Base-by-base conservation (phyloP, 1,284 basidiomycete species). In the Laetiporus sulphureus region DNA sequence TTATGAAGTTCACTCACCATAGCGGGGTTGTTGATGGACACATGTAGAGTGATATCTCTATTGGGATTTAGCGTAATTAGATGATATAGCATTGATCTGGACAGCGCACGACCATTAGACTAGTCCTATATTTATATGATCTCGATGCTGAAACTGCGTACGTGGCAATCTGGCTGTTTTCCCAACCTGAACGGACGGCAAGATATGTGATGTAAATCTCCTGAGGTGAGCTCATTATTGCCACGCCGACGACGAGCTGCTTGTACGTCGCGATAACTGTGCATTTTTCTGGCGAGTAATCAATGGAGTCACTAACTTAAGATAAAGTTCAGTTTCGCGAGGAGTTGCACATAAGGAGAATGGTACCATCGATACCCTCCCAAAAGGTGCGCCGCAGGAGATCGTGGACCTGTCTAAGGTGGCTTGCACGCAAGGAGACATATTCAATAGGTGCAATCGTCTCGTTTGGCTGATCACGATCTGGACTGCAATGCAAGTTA, bases 201-300 rank as follows among this genome's bases (percentile, higher is more conserved):
- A 89, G 69, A 49, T 86, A 89, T 4, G 83, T 87, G 42, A 89
- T 83, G 52, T 89, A 88, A 2, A 82, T 79, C 56, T 86, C 82
- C 41, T 74, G 73, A 0, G 85, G 85, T n/a, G 82, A 86, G 57
- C 79, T 85, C 40, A 87, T 61, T 42, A 88, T 73, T 0, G 80
- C 83, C 11, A 74, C 73, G n/a, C 85, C 86, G 13, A 89, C 71
- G 7, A 89, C 82, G 15, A 87, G 64, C 39, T 69, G 68, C 42
- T 77, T 80, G 62, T 87, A 86, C 37, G 64, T 71, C 5, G 82
- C 85, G 15, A 89, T 64, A 22, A 89, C 67, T 0, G 84, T 88
- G 41, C 76, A 83, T 34, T 71, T 72, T 53, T 85, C 80, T 1
- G 84, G 82, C 2, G 65, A 68, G 49, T 78, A 76, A 32, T 80